Base-by-base conservation (phyloP, 1,284 basidiomycete genomes). In the Fistulinella staudtii region DNA sequence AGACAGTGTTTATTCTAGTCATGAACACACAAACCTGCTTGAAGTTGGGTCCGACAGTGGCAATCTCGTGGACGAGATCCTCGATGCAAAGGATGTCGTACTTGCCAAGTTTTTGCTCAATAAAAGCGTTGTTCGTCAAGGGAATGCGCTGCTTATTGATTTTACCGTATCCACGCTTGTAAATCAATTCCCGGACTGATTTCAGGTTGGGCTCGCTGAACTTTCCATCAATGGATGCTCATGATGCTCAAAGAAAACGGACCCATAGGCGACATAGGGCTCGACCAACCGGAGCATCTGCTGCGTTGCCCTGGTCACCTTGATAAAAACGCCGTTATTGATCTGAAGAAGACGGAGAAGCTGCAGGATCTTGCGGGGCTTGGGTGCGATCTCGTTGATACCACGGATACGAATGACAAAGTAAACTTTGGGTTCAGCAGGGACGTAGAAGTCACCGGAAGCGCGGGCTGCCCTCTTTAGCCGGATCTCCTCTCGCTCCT, bases 131-230 rank as follows among this genome's bases (percentile, higher is more conserved):
- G 78, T 93, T 92, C 64, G 85, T 76, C 58, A 99, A 85, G 55
- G 95, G 94, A 63, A 99, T 89, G 66, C 95, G 89, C 73, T 98
- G 94, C 73, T 91, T 94, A 82, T 94, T 74, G 70, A 99, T 84
- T 79, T 98, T 99, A 71, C 94, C 96, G 70, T 97, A 98, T 50
- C 96, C 96, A 58, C 96, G 92, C 83, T 99, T 99, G 87, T 99
- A 99, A 75, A 99, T 86, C 53, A 99, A 77, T 71, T 98, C 95
- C 57, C 94, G 92, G 66, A 98, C 86, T 36, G 93, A 85, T 74
- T 97, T 97, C 63, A 98, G 76, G 78, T 97, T 97, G 50, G 93
- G 89, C 69, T 94, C 91, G 69, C 91, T 85, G 43, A 13, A 10
- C 6, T 9, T 36, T 40, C 17, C 20, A 24, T 59, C 36, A 59